Evolutionary conservation across 225 moss, liverwort and hornwort genomes (phyloP).

Genomic region (Bryum argenteum): DNA sequence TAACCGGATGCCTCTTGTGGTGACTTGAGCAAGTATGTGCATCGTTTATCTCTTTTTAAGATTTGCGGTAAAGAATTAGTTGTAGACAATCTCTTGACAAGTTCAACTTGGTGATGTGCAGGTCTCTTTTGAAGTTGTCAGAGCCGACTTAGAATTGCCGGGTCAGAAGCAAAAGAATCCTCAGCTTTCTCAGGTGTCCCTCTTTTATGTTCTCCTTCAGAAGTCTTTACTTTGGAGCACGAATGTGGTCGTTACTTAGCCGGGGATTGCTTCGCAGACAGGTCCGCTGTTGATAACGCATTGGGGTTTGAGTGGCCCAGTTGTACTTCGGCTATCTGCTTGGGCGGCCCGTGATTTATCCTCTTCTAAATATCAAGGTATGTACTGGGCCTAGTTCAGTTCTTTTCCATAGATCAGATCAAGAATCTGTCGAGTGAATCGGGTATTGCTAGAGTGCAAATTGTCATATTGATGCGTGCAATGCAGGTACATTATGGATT

Average conservation of each 20-base stretch:
- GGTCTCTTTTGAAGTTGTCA: constrained; percentile 72
- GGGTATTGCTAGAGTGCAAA: constrained; percentile 7
- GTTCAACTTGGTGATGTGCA: constrained; percentile 25
- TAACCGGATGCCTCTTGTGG: constrained; percentile 4
- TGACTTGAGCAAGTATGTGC: neutral
- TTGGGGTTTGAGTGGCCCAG: constrained; percentile 97
- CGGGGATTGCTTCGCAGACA: constrained; percentile 41
- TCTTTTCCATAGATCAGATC: neutral
- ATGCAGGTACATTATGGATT: constrained; percentile 77
- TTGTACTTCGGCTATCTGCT: constrained; percentile 85
- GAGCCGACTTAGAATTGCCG: constrained; percentile 71
- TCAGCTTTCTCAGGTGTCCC: constrained; percentile 64
- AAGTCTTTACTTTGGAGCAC: neutral
- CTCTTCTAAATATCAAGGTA: constrained; percentile 77
- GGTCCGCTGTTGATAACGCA: constrained; percentile 90
- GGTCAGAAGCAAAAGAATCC: constrained; percentile 56
- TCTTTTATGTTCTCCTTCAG: constrained; percentile 1
- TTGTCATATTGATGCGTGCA: constrained; percentile 14
- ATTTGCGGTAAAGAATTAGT: neutral
- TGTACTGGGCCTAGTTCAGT: neutral
- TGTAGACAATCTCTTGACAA: neutral
- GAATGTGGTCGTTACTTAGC: neutral
- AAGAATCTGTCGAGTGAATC: neutral
- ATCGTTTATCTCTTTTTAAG: neutral
- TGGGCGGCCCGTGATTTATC: constrained; percentile 92